Conservation (phyloP, 2,329 filamentous ascomycete species). For the Penicillium sp. region DNA sequence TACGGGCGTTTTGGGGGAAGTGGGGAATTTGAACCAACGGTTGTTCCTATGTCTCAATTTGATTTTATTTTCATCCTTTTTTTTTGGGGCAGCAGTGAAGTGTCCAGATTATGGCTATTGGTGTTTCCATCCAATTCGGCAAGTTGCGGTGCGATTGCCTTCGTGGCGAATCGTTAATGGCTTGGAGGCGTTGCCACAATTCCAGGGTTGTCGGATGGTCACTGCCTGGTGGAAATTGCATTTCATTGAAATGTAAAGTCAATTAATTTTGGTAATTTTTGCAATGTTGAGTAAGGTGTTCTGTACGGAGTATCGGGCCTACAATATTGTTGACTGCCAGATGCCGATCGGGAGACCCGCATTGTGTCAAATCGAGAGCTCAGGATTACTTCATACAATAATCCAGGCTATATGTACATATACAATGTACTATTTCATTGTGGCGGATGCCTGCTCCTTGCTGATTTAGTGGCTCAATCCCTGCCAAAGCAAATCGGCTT, state of each 20-base stretch:
- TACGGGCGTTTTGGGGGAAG: background rate
- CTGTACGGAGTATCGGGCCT: background rate
- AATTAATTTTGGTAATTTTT: background rate
- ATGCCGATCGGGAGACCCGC: background rate
- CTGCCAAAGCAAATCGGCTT: background rate
- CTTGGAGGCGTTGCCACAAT: background rate
- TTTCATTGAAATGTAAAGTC: background rate
- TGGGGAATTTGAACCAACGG: background rate
- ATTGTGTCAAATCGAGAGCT: background rate
- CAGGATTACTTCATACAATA: too few relatives aligned
- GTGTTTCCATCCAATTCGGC: background rate
- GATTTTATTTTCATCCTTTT: background rate
- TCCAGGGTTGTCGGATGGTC: background rate
- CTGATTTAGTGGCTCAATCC: background rate
- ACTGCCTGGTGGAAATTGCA: background rate
- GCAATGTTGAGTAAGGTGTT: background rate
- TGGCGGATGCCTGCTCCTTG: constrained; percentile 3
- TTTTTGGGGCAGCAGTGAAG: background rate
- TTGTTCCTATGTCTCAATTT: background rate
- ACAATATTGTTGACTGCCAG: background rate
- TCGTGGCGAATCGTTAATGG: constrained; percentile 11
- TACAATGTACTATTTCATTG: background rate
- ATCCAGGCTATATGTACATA: too few relatives aligned
- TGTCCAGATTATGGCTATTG: background rate
- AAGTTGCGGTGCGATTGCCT: constrained; percentile 5